Evolutionary conservation across 225 moss, liverwort and hornwort species (phyloP).

Genomic region (Lunularia cruciata): DNA sequence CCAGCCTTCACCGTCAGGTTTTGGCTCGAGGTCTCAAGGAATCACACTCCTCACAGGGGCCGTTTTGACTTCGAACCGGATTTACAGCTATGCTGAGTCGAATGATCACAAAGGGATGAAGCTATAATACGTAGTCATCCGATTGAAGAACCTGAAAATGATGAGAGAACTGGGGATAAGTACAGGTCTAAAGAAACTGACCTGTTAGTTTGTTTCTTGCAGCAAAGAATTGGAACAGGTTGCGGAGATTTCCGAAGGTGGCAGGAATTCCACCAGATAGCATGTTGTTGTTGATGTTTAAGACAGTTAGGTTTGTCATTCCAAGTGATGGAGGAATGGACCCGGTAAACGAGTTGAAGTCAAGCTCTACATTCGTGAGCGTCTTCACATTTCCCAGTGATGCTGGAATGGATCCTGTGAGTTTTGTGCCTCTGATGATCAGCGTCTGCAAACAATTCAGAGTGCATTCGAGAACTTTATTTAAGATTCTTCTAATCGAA

Average conservation of each 20-base stretch:
- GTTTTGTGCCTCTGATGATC: conserved; percentile 3
- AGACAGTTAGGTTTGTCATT: conserved; percentile 8
- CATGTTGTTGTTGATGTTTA: conserved; percentile 22
- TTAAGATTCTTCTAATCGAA: too few species aligned
- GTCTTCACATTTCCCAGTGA: conserved; percentile 21
- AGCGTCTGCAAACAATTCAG: conserved; percentile 18
- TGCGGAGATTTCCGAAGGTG: conserved; percentile 1
- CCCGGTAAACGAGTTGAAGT: conserved; percentile 18
- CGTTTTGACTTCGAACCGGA: too few species aligned
- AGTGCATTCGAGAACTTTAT: too few species aligned
- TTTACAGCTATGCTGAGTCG: too few species aligned
- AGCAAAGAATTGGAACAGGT: conserved; percentile 6
- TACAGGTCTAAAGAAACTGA: not conserved
- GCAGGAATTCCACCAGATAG: conserved; percentile 25
- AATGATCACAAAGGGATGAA: too few species aligned
- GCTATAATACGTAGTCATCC: too few species aligned
- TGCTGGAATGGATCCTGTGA: conserved; percentile 25
- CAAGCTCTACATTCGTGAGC: conserved; percentile 19
- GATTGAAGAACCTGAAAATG: too few species aligned
- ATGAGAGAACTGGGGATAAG: too few species aligned
- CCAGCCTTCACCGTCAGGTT: too few species aligned
- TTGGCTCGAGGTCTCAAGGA: too few species aligned
- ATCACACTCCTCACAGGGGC: too few species aligned
- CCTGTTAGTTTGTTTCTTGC: conserved; percentile 20
- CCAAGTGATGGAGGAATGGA: conserved; percentile 15